These are phyloP conservation scores for Talaromyces sp. DNA, from an alignment of 2,329 filamentous ascomycete genomes.

Conservation along the genomic window DNA sequence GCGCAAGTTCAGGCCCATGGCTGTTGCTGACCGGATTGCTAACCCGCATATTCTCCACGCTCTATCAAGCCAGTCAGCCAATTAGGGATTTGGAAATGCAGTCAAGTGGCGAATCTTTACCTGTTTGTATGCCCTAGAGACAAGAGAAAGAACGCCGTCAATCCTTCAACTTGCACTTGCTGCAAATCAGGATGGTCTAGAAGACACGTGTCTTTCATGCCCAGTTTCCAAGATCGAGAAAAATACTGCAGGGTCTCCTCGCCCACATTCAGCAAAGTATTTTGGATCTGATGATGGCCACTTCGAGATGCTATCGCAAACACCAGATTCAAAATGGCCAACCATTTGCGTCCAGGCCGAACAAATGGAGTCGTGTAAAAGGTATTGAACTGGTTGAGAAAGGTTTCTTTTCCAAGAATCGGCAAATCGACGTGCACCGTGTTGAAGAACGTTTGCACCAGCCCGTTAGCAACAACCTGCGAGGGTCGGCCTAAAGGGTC, in stretches of 20 bases:
- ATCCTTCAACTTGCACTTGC: slow-evolving; percentile 39
- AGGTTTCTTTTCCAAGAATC: slow-evolving; percentile 35
- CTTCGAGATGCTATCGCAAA: slow-evolving; percentile 40
- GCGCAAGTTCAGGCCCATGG: slow-evolving; percentile 40
- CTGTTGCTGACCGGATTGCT: slow-evolving; percentile 36
- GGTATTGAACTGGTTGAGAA: slow-evolving; percentile 33
- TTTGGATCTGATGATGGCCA: slow-evolving; percentile 23
- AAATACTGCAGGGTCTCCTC: slow-evolving; percentile 39
- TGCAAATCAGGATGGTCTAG: slow-evolving; percentile 39
- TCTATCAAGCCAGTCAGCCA: slow-evolving; percentile 18
- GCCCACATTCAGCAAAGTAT: slow-evolving; percentile 19
- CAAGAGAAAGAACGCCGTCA: slow-evolving; percentile 38
- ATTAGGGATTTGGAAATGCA: not conserved
- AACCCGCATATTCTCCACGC: slow-evolving; percentile 39
- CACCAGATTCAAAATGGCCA: slow-evolving; percentile 40
- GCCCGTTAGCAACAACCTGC: slow-evolving; percentile 31
- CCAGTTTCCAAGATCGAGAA: slow-evolving; percentile 37
- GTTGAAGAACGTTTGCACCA: slow-evolving; percentile 37
- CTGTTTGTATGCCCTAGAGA: slow-evolving; percentile 39
- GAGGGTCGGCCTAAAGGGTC: slow-evolving; percentile 33
- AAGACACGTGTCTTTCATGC: slow-evolving; percentile 29
- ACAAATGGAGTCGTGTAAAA: slow-evolving; percentile 28
- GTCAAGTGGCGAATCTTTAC: slow-evolving; percentile 17
- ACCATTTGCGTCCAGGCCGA: slow-evolving; percentile 34
- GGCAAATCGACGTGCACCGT: slow-evolving; percentile 38